phyloP scores from a whole-genome alignment of 164 flowering plant genomes.

The Annona cherimola region DNA sequence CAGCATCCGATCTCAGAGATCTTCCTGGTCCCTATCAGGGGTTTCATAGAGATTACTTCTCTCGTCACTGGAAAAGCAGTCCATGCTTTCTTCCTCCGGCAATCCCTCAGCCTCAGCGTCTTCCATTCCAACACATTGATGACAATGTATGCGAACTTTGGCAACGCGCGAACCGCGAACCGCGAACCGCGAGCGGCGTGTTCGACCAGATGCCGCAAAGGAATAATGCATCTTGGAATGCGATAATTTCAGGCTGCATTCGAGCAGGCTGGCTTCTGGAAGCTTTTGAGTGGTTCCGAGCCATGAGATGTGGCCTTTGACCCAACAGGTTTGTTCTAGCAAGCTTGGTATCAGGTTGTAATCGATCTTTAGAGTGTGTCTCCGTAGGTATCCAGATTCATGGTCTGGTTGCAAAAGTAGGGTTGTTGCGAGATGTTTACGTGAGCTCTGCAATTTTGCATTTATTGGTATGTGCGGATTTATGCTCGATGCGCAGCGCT shows the following conservation, averaged over 20 bases:
- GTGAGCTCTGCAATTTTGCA: slow-evolving; percentile 69
- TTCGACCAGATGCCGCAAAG: slow-evolving; percentile 53
- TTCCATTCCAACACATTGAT: slow-evolving; percentile 61
- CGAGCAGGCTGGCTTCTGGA: slow-evolving; percentile 32
- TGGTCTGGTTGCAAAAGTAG: slow-evolving; percentile 45
- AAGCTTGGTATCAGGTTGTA: slow-evolving; percentile 60
- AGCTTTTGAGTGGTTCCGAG: slow-evolving; percentile 39
- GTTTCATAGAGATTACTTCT: slow-evolving; percentile 55
- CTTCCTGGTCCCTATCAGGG: slow-evolving; percentile 50
- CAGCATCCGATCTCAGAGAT: slow-evolving; percentile 46
- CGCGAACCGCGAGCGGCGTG: no score
- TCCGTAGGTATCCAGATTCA: slow-evolving; percentile 59
- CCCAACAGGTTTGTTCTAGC: slow-evolving; percentile 51
- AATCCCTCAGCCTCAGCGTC: slow-evolving; percentile 25
- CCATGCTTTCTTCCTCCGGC: slow-evolving; percentile 50
- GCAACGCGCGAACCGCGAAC: slow-evolving; percentile 32
- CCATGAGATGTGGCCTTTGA: slow-evolving; percentile 41
- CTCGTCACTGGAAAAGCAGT: slow-evolving; percentile 44
- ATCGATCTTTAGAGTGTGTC: slow-evolving; percentile 34
- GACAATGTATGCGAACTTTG: slow-evolving; percentile 52
- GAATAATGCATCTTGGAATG: slow-evolving; percentile 74
- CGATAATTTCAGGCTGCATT: slow-evolving; percentile 64
- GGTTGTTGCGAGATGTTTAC: slow-evolving; percentile 56
- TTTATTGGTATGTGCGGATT: slow-evolving; percentile 55
- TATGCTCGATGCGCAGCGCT: slow-evolving; percentile 20